Evolutionary conservation across 192 early-diverging fungal genomes (phyloP).

Genomic region (Coemansia sp.): DNA sequence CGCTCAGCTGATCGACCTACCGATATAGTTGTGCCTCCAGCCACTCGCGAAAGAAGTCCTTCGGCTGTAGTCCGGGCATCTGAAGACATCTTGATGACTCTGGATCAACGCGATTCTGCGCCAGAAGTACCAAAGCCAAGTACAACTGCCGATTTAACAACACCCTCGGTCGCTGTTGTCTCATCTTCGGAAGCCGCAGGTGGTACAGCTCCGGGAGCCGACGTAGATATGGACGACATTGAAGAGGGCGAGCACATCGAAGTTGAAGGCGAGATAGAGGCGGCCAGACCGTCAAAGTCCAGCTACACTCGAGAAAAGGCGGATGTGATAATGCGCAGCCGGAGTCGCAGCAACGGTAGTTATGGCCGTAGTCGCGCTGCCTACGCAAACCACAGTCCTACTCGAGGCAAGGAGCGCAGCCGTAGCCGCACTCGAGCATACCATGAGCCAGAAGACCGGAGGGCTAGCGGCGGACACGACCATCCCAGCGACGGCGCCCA

Average conservation of each 20-base stretch:
- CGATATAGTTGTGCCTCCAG: neutral
- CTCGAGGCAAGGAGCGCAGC: conserved; percentile 20
- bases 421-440: conserved; percentile 19
- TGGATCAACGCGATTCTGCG: neutral
- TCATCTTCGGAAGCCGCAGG: neutral
- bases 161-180: neutral
- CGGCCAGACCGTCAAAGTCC: neutral
- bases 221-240: conserved; percentile 41
- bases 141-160: neutral
- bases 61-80: neutral
- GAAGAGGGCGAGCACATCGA: conserved; percentile 59
- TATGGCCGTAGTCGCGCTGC: conserved; percentile 15
- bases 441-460: conserved; percentile 24
- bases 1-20: conserved; percentile 28
- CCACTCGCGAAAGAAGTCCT: conserved; percentile 20
- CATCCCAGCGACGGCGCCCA: conserved; percentile 19
- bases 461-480: conserved; percentile 25
- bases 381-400: conserved; percentile 14
- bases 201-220: neutral
- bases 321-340: conserved; percentile 12
- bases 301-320: neutral
- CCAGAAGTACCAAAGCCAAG: neutral
- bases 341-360: conserved; percentile 20
- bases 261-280: conserved; percentile 23
- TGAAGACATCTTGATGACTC: neutral